Conservation (phyloP, 306 rosid species). For the Cicer yamashitae region DNA sequence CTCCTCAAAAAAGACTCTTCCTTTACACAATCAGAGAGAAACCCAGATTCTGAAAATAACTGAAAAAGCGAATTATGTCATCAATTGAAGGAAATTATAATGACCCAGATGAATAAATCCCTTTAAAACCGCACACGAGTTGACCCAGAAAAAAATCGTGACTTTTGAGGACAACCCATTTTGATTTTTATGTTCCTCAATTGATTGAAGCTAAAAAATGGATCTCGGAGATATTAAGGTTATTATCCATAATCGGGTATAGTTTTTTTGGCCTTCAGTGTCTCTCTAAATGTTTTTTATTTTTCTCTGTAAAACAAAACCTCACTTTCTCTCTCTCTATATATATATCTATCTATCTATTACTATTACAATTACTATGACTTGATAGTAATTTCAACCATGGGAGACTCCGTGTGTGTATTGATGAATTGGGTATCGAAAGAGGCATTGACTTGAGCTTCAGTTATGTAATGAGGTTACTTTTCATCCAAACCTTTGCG, state of each 20-base stretch:
- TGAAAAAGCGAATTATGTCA: slow-evolving; percentile 29
- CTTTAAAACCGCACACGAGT: slow-evolving; percentile 19
- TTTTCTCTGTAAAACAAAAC: slow-evolving; percentile 48
- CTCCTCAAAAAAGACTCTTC: not conserved
- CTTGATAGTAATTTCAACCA: slow-evolving; percentile 39
- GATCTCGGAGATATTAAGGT: slow-evolving; percentile 56
- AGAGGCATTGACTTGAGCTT: slow-evolving; percentile 58
- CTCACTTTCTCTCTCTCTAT: not conserved
- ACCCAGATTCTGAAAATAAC: slow-evolving; percentile 37
- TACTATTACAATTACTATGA: not conserved
- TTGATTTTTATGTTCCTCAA: slow-evolving; percentile 30
- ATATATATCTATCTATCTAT: too few relatives aligned
- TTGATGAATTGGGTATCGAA: not conserved
- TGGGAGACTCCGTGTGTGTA: slow-evolving; percentile 32
- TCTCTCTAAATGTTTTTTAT: slow-evolving; percentile 19
- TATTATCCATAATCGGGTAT: slow-evolving; percentile 18
- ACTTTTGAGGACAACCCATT: slow-evolving; percentile 34
- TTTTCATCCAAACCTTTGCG: slow-evolving; percentile 18
- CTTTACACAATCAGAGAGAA: slow-evolving; percentile 5
- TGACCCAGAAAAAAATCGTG: slow-evolving; percentile 44
- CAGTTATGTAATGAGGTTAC: not conserved
- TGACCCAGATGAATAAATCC: slow-evolving; percentile 48
- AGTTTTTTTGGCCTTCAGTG: not conserved
- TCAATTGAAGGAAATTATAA: slow-evolving; percentile 44
- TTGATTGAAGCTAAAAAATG: slow-evolving; percentile 34